Base-by-base conservation (phyloP, 768 basidiomycete species). In the Infundibulicybe gibba region DNA sequence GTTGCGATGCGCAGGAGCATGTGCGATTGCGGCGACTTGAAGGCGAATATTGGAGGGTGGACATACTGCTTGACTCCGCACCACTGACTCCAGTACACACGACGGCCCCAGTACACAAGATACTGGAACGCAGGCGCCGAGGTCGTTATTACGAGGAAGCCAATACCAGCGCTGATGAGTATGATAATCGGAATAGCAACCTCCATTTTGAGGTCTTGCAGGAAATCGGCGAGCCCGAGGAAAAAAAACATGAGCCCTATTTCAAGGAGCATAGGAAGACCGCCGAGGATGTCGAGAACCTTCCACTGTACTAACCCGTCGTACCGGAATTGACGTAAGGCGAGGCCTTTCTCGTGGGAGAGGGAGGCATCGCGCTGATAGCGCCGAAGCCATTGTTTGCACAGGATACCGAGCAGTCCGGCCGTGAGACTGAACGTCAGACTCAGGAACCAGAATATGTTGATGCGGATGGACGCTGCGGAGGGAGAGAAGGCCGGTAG, bases 181-280 rank as follows among this genome's bases (percentile, higher is more conserved):
- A 51, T 46, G 16, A 48, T 43, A 10, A 43, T 38, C 5, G 47
- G 20, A 20, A 41, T 32, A 13, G 54, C 51, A 14, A 55, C 52
- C 14, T 48, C 25, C 5, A n/a, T 33, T 15, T 58, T 42, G 25
- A 58, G 48, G 10, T 30, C 34, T 50, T 48, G 55, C 12, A 61
- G 48, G 4, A 58, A 52, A n/a, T 57, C 50, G 5, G 59, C 19
- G 15, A 59, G 43, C 3, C 58, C 58, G 12, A 43, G 44, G 42
- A 61, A 58, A 42, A 61, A 61, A 5, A 61, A 45, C 15, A 57
- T 43, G 14, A 61, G 33, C 17, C 56, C 53, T 16, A 50, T 19
- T 40, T 61, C 56, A 9, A 61, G 56, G 14, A 59, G 45, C 3
- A 57, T 35, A 12, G 60, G 58, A 3, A 61, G 45, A 10, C 50